Base-by-base conservation (phyloP, 148 eudicot species). In the Silene uniflora region DNA sequence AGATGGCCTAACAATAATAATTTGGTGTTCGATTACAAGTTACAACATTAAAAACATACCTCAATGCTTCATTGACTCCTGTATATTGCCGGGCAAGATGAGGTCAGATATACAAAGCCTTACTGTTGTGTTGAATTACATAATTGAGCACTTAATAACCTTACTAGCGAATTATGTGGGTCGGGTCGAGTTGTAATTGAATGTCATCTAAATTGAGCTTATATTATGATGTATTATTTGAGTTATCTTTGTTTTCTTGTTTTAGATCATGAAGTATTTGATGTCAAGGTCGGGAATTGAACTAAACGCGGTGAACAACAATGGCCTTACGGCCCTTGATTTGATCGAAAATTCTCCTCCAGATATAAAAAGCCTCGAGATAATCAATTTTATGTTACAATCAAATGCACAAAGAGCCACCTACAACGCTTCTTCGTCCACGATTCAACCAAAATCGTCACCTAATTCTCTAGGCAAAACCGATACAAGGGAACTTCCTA, bases 321-420 rank as follows among this genome's bases (percentile, higher is more conserved):
- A 76, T 25, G 86, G 82, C 55, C 77, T 70, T 13, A 83, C 86
- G 22, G 67, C 79, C 29, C 64, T 85, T 63, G 79, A 85, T 29
- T 46, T 85, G 55, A 22, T 81, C 5, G 85, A 85, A 71, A 74
- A 83, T 16, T 81, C 81, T n/a, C 84, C 86, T 3, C 83, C 76
- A 78, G 86, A 83, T 77, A 6, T 81, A 4, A 76, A 81, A 76
- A 16, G n/a, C 64, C 82, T 85, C 19, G 75, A 85, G 29, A 42
- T 83, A 75, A 79, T 67, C 25, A 81, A 79, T 71, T 59, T 83
- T 27, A 77, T 83, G 17, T 46, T 81, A 19, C 55, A 62, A 70
- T 75, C 77, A 42, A 74, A 78, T 55, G 68, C 60, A 44, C 75
- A 32, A 73, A 70, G 29, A 69, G 27, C 27, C 29, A 46, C 17